Conservation (phyloP, 2,329 filamentous ascomycete genomes). For the Alternaria dauci region DNA sequence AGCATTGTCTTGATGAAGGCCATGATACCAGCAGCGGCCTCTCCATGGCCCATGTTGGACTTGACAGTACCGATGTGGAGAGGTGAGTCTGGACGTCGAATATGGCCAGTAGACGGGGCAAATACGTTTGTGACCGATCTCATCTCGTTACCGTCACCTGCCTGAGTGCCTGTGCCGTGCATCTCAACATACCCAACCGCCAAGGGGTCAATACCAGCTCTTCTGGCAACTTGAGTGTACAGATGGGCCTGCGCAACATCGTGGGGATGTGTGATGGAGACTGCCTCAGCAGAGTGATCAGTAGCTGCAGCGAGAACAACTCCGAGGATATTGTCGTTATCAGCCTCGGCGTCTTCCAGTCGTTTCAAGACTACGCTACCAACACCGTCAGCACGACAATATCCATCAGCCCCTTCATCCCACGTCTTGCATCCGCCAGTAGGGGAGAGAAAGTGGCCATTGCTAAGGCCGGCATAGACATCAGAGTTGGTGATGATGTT, state of each 20-base stretch:
- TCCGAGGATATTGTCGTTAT: conserved; percentile 45
- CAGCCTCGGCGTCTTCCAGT: conserved; percentile 42
- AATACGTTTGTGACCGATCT: conserved; percentile 27
- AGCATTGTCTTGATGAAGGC: conserved; percentile 48
- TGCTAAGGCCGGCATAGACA: conserved; percentile 33
- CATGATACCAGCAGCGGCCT: conserved; percentile 44
- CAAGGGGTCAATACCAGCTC: conserved; percentile 49
- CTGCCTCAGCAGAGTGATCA: conserved; percentile 46
- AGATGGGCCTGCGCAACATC: conserved; percentile 30
- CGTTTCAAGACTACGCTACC: conserved; percentile 46
- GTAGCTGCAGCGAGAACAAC: conserved; percentile 44
- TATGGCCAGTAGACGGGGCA: conserved; percentile 8
- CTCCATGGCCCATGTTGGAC: conserved; percentile 48
- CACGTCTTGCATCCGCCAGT: conserved; percentile 45
- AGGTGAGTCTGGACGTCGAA: conserved; percentile 9
- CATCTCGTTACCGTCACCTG: conserved; percentile 39
- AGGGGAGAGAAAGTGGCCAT: conserved; percentile 34
- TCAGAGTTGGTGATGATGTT: conserved; percentile 45
- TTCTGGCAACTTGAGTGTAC: conserved; percentile 30
- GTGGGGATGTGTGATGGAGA: conserved; percentile 43
- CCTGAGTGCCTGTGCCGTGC: conserved; percentile 46
- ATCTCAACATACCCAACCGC: conserved; percentile 42
- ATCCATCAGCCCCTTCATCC: conserved; percentile 43
- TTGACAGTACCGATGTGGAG: conserved; percentile 45
- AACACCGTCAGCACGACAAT: conserved; percentile 44